Evolutionary conservation across 768 basidiomycete genomes (phyloP).

Genomic region (Boletus speciosus): DNA sequence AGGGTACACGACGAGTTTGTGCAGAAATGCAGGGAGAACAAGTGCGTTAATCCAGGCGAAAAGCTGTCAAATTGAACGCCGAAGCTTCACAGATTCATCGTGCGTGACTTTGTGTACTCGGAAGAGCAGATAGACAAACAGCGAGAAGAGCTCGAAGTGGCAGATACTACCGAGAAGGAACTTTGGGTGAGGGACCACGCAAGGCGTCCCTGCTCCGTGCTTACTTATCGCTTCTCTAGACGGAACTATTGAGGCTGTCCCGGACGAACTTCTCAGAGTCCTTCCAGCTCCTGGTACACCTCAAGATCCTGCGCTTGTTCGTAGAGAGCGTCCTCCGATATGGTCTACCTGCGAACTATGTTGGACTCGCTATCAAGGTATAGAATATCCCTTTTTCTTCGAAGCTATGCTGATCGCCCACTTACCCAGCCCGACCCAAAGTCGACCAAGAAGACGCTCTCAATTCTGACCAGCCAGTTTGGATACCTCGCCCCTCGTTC

Average conservation of each 20-base stretch:
- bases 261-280: slow-evolving; percentile 97
- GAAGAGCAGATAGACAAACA: slow-evolving; percentile 79
- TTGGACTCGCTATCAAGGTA: slow-evolving; percentile 79
- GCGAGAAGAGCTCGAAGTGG: slow-evolving; percentile 72
- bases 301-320: slow-evolving; percentile 88
- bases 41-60: slow-evolving; percentile 47
- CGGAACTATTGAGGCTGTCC: slow-evolving; percentile 84
- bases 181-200: slow-evolving; percentile 72
- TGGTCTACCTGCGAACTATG: slow-evolving; percentile 90
- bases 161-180: slow-evolving; percentile 88
- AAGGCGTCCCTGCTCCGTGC: background rate
- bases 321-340: slow-evolving; percentile 95
- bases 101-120: slow-evolving; percentile 91
- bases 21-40: slow-evolving; percentile 93
- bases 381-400: slow-evolving; percentile 6
- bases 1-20: slow-evolving; percentile 88
- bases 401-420: background rate
- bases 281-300: slow-evolving; percentile 88
- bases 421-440: slow-evolving; percentile 77
- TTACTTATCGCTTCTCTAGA: slow-evolving; percentile 43
- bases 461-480: slow-evolving; percentile 72
- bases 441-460: slow-evolving; percentile 72
- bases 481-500: slow-evolving; percentile 75
- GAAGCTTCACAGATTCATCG: slow-evolving; percentile 64
- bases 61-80: slow-evolving; percentile 3